Percentiles rank a stretch among this genome's conserved stretches.
Conservation (phyloP, 225 moss, liverwort and hornwort species). For the Physcomitrellopsis africana region DNA sequence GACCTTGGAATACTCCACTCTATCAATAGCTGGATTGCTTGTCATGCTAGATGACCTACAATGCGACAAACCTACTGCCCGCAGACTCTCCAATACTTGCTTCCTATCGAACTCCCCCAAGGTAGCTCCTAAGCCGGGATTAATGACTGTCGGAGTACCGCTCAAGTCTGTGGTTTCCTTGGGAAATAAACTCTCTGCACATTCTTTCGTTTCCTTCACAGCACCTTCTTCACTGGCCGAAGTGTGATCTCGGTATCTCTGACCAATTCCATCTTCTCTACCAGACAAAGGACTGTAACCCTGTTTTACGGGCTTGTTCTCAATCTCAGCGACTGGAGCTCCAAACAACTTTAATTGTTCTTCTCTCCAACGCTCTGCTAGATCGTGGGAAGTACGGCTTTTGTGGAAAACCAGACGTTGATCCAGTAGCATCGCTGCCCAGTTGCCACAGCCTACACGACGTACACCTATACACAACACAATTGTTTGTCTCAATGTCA, state of each 20-base stretch:
- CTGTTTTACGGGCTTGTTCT: conserved; percentile 29
- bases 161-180: conserved; percentile 21
- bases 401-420: conserved; percentile 61
- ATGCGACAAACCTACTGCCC: conserved; percentile 51
- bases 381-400: conserved; percentile 61
- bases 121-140: conserved; percentile 34
- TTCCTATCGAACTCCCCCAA: conserved; percentile 58
- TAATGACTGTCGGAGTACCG: conserved; percentile 16
- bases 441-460: conserved; percentile 74
- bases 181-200: conserved; percentile 10
- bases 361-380: conserved; percentile 83
- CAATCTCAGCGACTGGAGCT: conserved; percentile 31
- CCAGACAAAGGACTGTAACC: not conserved
- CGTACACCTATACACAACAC: conserved; percentile 58
- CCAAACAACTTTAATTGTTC: conserved; percentile 72
- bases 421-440: conserved; percentile 74
- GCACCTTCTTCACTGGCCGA: conserved; percentile 42
- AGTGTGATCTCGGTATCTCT: conserved; percentile 30
- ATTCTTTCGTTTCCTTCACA: conserved; percentile 35
- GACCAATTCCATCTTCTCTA: conserved; percentile 37
- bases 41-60: conserved; percentile 43
- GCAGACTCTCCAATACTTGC: conserved; percentile 59
- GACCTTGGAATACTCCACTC: conserved; percentile 32
- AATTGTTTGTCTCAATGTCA: not conserved
- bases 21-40: conserved; percentile 37